Conservation (phyloP, 163 green algal species). For the Prototheca stagnorum region DNA sequence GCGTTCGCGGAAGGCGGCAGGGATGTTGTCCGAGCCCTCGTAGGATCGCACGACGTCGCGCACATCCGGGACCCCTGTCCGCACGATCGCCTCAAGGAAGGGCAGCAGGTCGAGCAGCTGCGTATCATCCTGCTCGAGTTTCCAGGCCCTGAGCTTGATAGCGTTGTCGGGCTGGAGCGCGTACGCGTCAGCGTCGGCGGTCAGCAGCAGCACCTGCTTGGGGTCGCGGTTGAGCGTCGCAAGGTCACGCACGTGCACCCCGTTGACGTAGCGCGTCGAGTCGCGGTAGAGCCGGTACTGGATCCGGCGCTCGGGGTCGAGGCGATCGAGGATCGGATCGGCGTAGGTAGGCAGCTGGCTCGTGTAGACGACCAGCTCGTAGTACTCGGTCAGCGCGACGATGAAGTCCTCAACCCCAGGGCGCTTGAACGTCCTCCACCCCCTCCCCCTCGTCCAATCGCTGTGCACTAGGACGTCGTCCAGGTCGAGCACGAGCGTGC, state of each 20-base stretch:
- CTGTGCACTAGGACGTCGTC: constrained; percentile 81
- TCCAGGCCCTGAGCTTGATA: constrained; percentile 59
- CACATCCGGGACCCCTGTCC: constrained; percentile 43
- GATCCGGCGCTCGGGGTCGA: constrained; percentile 69
- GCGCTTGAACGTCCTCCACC: constrained; percentile 90
- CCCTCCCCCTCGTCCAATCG: constrained; percentile 75
- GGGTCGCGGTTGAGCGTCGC: constrained; percentile 87
- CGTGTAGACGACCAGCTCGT: constrained; percentile 92
- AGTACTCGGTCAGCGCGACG: constrained; percentile 63
- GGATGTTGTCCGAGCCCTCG: constrained; percentile 68
- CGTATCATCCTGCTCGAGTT: constrained; percentile 47
- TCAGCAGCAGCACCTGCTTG: constrained; percentile 46
- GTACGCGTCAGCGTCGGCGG: constrained; percentile 40
- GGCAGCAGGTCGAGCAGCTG: constrained; percentile 85
- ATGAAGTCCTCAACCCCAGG: constrained; percentile 68
- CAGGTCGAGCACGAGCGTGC: constrained; percentile 92
- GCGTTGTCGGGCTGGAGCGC: constrained; percentile 77
- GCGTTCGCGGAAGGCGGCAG: constrained; percentile 51
- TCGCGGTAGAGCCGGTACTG: constrained; percentile 55
- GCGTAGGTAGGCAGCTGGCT: constrained; percentile 74
- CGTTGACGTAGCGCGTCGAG: constrained; percentile 56
- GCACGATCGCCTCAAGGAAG: constrained; percentile 71
- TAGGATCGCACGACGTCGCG: constrained; percentile 51
- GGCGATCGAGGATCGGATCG: constrained; percentile 86
- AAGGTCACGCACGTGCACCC: constrained; percentile 82